Base-by-base conservation (phyloP, 148 eudicot species). In the Bassia scoparia region DNA sequence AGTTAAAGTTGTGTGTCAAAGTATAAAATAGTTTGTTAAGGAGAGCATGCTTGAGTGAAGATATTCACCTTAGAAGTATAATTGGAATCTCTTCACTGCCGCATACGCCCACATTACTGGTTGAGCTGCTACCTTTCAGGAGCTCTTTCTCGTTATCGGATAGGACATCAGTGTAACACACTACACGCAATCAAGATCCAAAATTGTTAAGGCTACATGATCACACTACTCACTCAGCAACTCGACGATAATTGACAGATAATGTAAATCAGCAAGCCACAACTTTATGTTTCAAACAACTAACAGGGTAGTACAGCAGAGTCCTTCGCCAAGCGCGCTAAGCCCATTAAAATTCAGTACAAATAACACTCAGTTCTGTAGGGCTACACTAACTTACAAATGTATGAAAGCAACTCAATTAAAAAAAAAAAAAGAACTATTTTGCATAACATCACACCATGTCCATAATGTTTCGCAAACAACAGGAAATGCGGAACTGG, bases 91-190 rank as follows among this genome's bases (percentile, higher is more conserved):
- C 88, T 85, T 86, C 99, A 64, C 99, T 90, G 20, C 99, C 99
- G 56, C 96, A 92, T 67, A 96, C 86, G 54, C 99, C 99, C 8
- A 92, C 99, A 46, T 96, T 13, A 96, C 85, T 23, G 99, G 99
- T 78, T 90, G 99, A 75, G 82, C 77, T 55, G 91, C 97, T 49
- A 92, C 99, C 96, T 76, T 80, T 76, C 52, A 87, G 83, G 21
- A 96, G 83, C 67, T 74, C 84, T 53, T 89, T 61, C 83, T 92
- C 99, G 7, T 89, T 66, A 73, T 80, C 85, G 10, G 87, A 35
- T 54, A 96, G 89, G 55, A 96, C 75, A 72, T 96, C 97, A 10
- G 70, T 76, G 35, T 92, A 96, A 37, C 97, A 58, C 81, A 72
- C 99, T 96, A 90, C 79, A 88, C n/a, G 60, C 3, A 66, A 33